Conservation (phyloP, 768 basidiomycete genomes). For the Mycena indigotica region DNA sequence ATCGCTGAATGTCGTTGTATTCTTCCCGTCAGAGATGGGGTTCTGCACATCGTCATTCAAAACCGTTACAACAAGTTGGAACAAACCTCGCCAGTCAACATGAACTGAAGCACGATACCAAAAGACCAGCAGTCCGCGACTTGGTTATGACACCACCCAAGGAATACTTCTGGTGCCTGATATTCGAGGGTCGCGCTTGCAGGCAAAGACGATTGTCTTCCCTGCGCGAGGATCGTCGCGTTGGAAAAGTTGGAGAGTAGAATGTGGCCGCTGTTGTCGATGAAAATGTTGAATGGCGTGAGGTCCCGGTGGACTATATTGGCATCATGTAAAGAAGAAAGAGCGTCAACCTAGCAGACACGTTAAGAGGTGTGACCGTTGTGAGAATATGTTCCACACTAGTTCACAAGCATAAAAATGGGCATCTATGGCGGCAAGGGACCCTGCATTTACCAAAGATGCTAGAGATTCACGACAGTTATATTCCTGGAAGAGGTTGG, state of each 20-base stretch:
- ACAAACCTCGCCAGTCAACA: constrained; percentile 49
- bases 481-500: constrained; percentile 23
- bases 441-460: constrained; percentile 19
- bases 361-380: neutral
- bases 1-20: constrained; percentile 23
- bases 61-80: constrained; percentile 24
- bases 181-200: constrained; percentile 29
- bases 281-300: constrained; percentile 32
- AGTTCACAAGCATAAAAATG: constrained; percentile 34
- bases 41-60: too few relatives aligned
- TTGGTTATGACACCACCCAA: constrained; percentile 56
- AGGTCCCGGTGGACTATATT: constrained; percentile 37
- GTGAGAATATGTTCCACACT: constrained; percentile 20
- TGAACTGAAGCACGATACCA: constrained; percentile 52
- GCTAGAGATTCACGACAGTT: constrained; percentile 23
- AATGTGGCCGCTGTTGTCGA: constrained; percentile 35
- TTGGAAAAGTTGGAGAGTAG: constrained; percentile 33
- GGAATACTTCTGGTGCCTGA: constrained; percentile 54
- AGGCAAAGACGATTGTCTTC: neutral
- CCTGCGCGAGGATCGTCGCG: constrained; percentile 21
- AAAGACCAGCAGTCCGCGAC: constrained; percentile 64
- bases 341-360: constrained; percentile 30
- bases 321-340: constrained; percentile 30
- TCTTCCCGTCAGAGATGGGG: constrained; percentile 33
- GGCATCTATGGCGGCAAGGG: constrained; percentile 24